Base-by-base conservation (phyloP, 2,329 filamentous ascomycete genomes). In the Incumbomyces lentus region DNA sequence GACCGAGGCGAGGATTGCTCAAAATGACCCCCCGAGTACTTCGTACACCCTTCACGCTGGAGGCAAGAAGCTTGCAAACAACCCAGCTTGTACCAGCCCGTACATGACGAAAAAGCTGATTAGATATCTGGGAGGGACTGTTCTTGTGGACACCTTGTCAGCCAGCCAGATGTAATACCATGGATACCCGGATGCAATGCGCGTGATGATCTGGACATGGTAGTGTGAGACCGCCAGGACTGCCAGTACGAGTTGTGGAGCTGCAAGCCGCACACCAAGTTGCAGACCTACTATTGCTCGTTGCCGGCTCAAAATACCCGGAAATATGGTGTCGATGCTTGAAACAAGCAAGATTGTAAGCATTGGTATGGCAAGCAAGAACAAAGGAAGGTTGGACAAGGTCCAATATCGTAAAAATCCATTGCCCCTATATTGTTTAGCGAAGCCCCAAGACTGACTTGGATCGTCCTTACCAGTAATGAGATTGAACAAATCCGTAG, bases 351-450 rank as follows among this genome's bases (percentile, higher is more conserved):
- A 66, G 7, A 95, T 62, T 31, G 68, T 68, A 42, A 95, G 69
- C 72, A 90, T 83, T 1, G 92, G 92, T 0, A 76, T 65, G 1
- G 89, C 89, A 10, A 98, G 74, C 17, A 89, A 58, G 65, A 98
- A 98, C 1, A 98, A 74, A 0, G 92, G 92, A 8, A 92, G 60
- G 60, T 98, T 95, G 5, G 82, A 79, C 1, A 82, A 53, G 0
- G 81, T 94, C 92, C 92, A 98, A 68, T 98, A 98, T 49, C 76
- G 76, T 43, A 96, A 74, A 55, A 94, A 83, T 0, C 92, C 92
- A 44, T 84, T 80, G 58, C 90, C 81, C 92, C 89, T 95, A 51
- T 17, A 35, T 60, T 55, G n/a, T 17, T 46, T 17, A 46, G 44
- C 36, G 7, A 19, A 39, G 19, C 40, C 18, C 6, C 26, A 22